These are phyloP conservation scores for Coemansia sp. DNA, from an alignment of 192 early-diverging fungal genomes.

Conservation along the genomic window DNA sequence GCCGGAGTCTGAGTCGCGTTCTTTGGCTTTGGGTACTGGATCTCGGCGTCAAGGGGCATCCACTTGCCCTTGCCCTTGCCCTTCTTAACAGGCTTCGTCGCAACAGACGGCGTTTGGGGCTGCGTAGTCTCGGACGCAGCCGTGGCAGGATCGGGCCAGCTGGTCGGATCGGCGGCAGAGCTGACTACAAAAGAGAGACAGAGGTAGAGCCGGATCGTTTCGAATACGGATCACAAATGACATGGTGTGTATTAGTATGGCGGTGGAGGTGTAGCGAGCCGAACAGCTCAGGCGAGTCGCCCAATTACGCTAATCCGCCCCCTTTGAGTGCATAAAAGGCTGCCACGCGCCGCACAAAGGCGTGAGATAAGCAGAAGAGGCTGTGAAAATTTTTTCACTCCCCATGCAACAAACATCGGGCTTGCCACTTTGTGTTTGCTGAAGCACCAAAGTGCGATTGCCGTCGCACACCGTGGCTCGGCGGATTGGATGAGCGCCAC, in stretches of 20 bases:
- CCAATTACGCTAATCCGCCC: conserved; percentile 2
- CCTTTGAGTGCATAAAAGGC: neutral
- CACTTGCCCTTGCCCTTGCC: conserved; percentile 60
- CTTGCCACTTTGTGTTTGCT: neutral
- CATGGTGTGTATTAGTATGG: neutral
- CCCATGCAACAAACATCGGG: neutral
- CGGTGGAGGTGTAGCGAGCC: neutral
- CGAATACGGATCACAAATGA: neutral
- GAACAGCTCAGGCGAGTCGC: neutral
- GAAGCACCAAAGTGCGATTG: conserved; percentile 3
- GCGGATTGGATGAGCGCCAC: neutral
- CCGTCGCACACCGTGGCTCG: neutral
- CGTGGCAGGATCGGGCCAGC: conserved; percentile 59
- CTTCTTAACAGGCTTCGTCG: conserved; percentile 31
- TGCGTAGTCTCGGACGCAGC: conserved; percentile 31
- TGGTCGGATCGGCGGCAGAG: conserved; percentile 34
- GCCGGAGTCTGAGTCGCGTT: conserved; percentile 26
- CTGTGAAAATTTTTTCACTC: conserved; percentile 7
- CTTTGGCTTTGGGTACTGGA: conserved; percentile 53
- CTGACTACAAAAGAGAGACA: conserved; percentile 19
- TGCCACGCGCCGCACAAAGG: neutral
- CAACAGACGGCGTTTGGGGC: conserved; percentile 10
- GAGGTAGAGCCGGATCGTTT: neutral
- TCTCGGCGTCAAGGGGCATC: conserved; percentile 51
- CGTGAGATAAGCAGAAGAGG: neutral